Base-by-base conservation (phyloP, 2,329 filamentous ascomycete genomes). In the Aspergillus cejpii region DNA sequence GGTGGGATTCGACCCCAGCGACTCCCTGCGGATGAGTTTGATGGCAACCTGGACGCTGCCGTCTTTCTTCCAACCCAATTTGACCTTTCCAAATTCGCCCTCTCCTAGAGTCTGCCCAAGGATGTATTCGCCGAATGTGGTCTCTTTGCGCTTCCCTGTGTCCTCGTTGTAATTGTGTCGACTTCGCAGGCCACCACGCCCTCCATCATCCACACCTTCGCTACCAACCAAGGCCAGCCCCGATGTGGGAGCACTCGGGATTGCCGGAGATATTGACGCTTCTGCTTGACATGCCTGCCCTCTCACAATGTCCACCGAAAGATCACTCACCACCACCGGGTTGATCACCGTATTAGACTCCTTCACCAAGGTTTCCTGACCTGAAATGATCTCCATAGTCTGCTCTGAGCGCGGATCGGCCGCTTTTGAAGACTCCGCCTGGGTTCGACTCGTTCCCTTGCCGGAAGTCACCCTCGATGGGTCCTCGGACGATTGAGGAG, bases 51-150 rank as follows among this genome's bases (percentile, higher is more conserved):
- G 84, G 39, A 94, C 85, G 53, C 84, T 90, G 48, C 89, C 90
- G 67, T 94, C 90, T 64, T 88, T 86, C 68, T 96, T 97, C 92
- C 92, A 98, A 20, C 92, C 92, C 61, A 97, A 81, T 69, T 96
- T 97, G 59, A 98, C 92, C 66, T 98, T 98, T 54, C 92, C 92
- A 65, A 98, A 98, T 68, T 98, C 92, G 50, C 92, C 92, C 72
- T 98, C 92, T 39, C 92, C 92, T 39, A 98, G 84, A 2, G 91
- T 97, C 66, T 95, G 91, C 27, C 92, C 92, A 3, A 98, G 77
- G 49, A 94, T 88, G 67, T 97, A 98, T 52, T 96, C 89, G 48
- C 91, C 91, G 64, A 98, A 97, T 54, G 87, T 90, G 33, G 85
- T 89, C 53, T 85, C 81, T 72, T 94, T 95, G 48, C 76, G 70